Percentiles rank a stretch among this genome's conserved stretches.
Evolutionary conservation across 1,284 basidiomycete species (phyloP).

Genomic region (Ceratorhiza oryzae-sativae): DNA sequence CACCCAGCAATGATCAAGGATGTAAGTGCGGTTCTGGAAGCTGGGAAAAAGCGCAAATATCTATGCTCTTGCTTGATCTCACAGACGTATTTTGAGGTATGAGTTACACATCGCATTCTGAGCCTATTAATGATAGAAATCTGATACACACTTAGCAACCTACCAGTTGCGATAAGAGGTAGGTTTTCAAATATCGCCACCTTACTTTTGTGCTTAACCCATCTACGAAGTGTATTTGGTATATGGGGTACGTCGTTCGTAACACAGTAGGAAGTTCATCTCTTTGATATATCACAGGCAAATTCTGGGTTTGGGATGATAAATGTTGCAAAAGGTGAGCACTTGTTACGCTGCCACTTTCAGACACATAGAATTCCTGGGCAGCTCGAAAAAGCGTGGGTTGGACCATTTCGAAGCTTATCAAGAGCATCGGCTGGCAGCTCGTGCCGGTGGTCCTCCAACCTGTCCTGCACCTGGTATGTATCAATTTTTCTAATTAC

Average conservation of each 20-base stretch:
- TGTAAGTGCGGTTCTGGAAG: neutral
- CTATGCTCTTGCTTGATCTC: neutral
- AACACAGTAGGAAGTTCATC: neutral
- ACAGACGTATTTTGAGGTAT: neutral
- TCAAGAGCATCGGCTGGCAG: neutral
- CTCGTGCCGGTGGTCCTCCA: neutral
- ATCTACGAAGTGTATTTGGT: neutral
- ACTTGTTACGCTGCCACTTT: neutral
- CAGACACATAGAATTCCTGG: neutral
- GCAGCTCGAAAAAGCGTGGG: neutral
- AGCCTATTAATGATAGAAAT: neutral
- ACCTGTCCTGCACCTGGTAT: neutral
- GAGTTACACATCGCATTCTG: neutral
- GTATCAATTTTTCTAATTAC: neutral
- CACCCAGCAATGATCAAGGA: constrained; percentile 10
- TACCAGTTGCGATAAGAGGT: constrained; percentile 19
- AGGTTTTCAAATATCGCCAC: neutral
- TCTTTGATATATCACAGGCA: neutral
- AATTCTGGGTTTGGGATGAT: neutral
- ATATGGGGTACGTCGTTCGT: neutral
- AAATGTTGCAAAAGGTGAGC: constrained; percentile 1
- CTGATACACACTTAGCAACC: neutral
- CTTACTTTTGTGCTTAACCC: no score
- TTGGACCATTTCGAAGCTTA: neutral
- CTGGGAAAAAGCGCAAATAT: neutral